Percentiles rank a stretch among this genome's conserved stretches.
Evolutionary conservation across 768 basidiomycete genomes (phyloP).

Genomic region (Suillus bovinus): DNA sequence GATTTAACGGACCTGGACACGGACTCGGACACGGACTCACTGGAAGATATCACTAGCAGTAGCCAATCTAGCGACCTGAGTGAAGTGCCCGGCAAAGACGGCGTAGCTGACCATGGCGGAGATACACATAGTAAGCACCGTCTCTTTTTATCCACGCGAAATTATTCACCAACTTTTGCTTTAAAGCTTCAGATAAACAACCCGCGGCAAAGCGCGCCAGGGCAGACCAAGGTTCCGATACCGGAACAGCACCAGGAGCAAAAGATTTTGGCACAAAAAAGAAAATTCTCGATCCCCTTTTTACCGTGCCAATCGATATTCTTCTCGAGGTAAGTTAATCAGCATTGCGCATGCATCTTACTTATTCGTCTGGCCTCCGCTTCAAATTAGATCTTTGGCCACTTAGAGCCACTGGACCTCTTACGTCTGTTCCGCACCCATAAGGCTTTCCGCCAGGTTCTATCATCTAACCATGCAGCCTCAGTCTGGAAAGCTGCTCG

Average conservation of each 20-base stretch:
- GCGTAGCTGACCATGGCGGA: background rate
- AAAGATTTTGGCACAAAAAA: slow-evolving; percentile 1
- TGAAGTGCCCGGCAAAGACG: background rate
- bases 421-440: slow-evolving; percentile 28
- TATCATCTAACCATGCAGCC: slow-evolving; percentile 20
- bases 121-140: background rate
- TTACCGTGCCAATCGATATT: slow-evolving; percentile 27
- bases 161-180: background rate
- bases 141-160: background rate
- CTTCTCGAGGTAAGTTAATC: slow-evolving; percentile 23
- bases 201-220: slow-evolving; percentile 1
- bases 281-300: slow-evolving; percentile 13
- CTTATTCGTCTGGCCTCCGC: background rate
- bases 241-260: background rate
- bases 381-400: slow-evolving; percentile 24
- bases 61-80: background rate
- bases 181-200: background rate
- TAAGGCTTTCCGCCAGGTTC: slow-evolving; percentile 25
- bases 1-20: background rate
- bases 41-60: background rate
- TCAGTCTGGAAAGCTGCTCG: slow-evolving; percentile 27
- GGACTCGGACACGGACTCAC: background rate
- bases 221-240: background rate
- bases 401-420: slow-evolving; percentile 33
- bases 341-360: background rate